phyloP scores from a whole-genome alignment of 2,329 filamentous ascomycete genomes.

The Capronia coronata region DNA sequence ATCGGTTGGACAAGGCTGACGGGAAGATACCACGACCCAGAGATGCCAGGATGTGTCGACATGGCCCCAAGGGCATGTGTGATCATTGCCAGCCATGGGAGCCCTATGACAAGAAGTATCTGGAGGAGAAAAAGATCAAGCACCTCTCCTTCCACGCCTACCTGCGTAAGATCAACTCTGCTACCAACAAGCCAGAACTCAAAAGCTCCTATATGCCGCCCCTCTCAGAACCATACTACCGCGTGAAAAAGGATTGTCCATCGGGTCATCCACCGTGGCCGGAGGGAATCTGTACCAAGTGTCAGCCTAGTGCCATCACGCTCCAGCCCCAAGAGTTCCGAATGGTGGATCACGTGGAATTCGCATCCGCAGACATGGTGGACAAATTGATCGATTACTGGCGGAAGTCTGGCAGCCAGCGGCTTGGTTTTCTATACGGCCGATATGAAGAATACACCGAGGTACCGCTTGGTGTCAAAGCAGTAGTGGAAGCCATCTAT shows the following conservation, averaged over 20 bases:
- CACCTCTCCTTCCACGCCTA: conserved; percentile 95
- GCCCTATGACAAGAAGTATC: conserved; percentile 81
- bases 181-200: conserved; percentile 91
- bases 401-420: conserved; percentile 75
- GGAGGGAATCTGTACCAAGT: conserved; percentile 95
- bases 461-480: conserved; percentile 89
- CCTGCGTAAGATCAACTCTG: conserved; percentile 87
- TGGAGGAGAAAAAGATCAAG: conserved; percentile 96
- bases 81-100: conserved; percentile 98
- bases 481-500: conserved; percentile 93
- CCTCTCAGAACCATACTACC: conserved; percentile 83
- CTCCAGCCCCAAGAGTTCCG: conserved; percentile 88
- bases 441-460: conserved; percentile 84
- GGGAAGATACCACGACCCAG: conserved; percentile 76
- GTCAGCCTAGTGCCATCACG: conserved; percentile 93
- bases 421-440: conserved; percentile 85
- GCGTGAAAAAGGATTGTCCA: conserved; percentile 81
- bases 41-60: conserved; percentile 83
- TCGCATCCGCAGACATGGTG: conserved; percentile 75
- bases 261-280: conserved; percentile 91
- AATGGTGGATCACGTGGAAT: conserved; percentile 98
- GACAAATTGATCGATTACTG: conserved; percentile 89
- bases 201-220: conserved; percentile 95
- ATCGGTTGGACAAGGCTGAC: conserved; percentile 76
- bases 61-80: conserved; percentile 97